These are phyloP conservation scores for Sequoiadendron giganteum DNA, from an alignment of 75 land plant genomes.

Conservation along the genomic window DNA sequence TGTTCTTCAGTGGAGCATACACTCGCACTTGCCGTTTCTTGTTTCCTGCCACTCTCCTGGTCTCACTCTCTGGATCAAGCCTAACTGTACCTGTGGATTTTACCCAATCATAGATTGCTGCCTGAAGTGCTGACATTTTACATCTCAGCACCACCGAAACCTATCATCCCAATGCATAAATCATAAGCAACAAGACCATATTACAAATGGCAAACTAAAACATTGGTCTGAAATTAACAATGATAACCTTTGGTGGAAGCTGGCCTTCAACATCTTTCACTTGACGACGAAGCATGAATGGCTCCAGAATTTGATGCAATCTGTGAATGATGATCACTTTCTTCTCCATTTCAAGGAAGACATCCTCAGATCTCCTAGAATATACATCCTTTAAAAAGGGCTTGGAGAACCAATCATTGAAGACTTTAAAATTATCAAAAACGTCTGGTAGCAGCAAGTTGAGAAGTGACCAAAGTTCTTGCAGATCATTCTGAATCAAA, in stretches of 20 bases:
- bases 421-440: conserved; percentile 44
- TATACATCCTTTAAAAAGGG: conserved; percentile 41
- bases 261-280: conserved; percentile 55
- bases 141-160: conserved; percentile 46
- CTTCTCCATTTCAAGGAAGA: conserved; percentile 52
- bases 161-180: conserved; percentile 7
- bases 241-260: conserved; percentile 21
- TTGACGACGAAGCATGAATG: conserved; percentile 45
- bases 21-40: conserved; percentile 40
- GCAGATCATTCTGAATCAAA: conserved; percentile 39
- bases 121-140: conserved; percentile 48
- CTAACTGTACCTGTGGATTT: conserved; percentile 48
- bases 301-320: conserved; percentile 55
- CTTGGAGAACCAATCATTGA: conserved; percentile 54
- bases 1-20: conserved; percentile 51
- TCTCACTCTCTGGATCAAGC: conserved; percentile 24
- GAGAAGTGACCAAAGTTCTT: conserved; percentile 51
- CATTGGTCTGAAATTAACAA: conserved; percentile 8
- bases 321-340: conserved; percentile 54
- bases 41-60: conserved; percentile 29
- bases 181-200: not conserved
- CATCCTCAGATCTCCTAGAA: conserved; percentile 29
- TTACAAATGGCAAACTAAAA: not conserved
- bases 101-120: conserved; percentile 55
- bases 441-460: conserved; percentile 52